Conservation (phyloP, 129 eudicot genomes). For the Erigeron canadensis region DNA sequence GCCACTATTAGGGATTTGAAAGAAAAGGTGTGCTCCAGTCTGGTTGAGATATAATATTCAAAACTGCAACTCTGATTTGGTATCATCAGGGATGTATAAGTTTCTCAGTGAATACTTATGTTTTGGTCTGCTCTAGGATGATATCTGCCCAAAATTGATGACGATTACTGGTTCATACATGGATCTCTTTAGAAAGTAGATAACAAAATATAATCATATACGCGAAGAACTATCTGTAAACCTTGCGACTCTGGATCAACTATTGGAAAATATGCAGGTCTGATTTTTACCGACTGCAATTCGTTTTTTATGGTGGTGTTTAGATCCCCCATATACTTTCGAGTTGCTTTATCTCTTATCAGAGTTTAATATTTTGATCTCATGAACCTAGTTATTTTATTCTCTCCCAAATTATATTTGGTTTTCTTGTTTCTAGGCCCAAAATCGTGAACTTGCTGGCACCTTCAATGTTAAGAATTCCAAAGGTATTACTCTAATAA, state of each 20-base stretch:
- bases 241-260: constrained; percentile 75
- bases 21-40: constrained; percentile 60
- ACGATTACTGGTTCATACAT: constrained; percentile 84
- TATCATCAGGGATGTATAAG: neutral
- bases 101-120: neutral
- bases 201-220: constrained; percentile 78
- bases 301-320: neutral
- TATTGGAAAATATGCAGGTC: constrained; percentile 86
- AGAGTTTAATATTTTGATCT: constrained; percentile 6
- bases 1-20: constrained; percentile 98
- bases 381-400: neutral
- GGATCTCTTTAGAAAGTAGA: constrained; percentile 93
- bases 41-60: constrained; percentile 1
- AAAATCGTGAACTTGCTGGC: constrained; percentile 70
- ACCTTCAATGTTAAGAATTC: constrained; percentile 83
- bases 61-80: neutral
- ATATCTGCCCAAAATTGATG: constrained; percentile 93
- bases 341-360: neutral
- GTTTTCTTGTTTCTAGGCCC: constrained; percentile 63
- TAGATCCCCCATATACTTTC: neutral
- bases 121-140: constrained; percentile 58
- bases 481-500: constrained; percentile 49
- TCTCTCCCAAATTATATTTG: neutral
- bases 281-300: neutral
- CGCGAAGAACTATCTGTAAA: constrained; percentile 78